Conservation (phyloP, 1,139 yeast species). For the Blastobotrys arbuscula region DNA sequence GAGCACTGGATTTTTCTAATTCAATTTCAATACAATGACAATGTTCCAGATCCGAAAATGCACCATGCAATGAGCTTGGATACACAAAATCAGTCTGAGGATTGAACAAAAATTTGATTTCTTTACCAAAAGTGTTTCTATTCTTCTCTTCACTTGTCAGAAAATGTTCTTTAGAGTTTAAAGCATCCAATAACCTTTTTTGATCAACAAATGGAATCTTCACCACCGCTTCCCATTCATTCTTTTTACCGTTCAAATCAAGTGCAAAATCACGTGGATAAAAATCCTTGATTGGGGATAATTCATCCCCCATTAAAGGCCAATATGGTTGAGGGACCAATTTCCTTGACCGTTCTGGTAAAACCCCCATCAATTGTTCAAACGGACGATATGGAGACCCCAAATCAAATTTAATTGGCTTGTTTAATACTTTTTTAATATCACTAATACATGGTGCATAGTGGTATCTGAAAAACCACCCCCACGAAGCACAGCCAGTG, state of each 20-base stretch:
- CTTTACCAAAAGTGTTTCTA: conserved; percentile 71
- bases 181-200: conserved; percentile 61
- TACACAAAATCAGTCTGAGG: conserved; percentile 69
- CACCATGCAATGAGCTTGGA: conserved; percentile 73
- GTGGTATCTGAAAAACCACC: conserved; percentile 85
- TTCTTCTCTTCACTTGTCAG: conserved; percentile 62
- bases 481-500: conserved; percentile 89
- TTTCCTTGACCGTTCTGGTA: conserved; percentile 84
- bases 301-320: conserved; percentile 80
- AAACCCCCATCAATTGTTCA: conserved; percentile 96
- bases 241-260: conserved; percentile 92
- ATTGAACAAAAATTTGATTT: conserved; percentile 62
- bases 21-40: conserved; percentile 67
- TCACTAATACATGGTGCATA: conserved; percentile 93
- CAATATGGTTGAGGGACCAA: conserved; percentile 77
- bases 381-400: conserved; percentile 87
- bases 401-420: conserved; percentile 52
- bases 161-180: conserved; percentile 54
- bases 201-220: conserved; percentile 90
- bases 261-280: conserved; percentile 86
- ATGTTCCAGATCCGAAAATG: conserved; percentile 69
- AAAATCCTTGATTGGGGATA: conserved; percentile 83
- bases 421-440: conserved; percentile 61
- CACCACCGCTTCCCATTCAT: conserved; percentile 99
- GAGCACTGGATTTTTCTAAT: conserved; percentile 43